phyloP scores from a whole-genome alignment of 805 yeast genomes.

The Brettanomyces anomalus region DNA sequence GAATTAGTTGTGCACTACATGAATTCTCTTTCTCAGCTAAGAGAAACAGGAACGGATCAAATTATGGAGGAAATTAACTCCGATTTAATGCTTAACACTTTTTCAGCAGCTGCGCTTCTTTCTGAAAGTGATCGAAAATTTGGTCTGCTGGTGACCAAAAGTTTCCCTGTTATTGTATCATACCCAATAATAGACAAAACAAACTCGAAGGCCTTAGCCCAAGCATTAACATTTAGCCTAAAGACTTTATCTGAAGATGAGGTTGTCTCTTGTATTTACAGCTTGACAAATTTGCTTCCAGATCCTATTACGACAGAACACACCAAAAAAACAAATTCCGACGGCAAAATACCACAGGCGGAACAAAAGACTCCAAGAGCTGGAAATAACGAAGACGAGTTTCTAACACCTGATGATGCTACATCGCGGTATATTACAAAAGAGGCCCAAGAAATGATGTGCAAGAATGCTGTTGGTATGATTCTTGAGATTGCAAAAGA shows the following conservation, averaged over 20 bases:
- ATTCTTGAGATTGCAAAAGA: constrained; percentile 55
- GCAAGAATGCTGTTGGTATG: constrained; percentile 61
- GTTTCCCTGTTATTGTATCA: constrained; percentile 45
- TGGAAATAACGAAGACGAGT: constrained; percentile 16
- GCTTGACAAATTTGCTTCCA: constrained; percentile 64
- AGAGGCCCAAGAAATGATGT: constrained; percentile 28
- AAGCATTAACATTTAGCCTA: constrained; percentile 56
- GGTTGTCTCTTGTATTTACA: constrained; percentile 75
- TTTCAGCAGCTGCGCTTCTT: constrained; percentile 24
- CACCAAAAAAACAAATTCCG: background rate
- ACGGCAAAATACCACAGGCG: background rate
- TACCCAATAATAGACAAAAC: constrained; percentile 39
- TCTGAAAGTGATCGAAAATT: constrained; percentile 31
- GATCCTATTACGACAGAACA: constrained; percentile 22
- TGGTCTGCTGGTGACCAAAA: constrained; percentile 27
- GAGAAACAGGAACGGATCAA: constrained; percentile 5
- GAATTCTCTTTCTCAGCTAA: constrained; percentile 17
- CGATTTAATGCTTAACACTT: constrained; percentile 34
- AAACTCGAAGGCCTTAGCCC: constrained; percentile 45
- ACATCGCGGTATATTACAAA: constrained; percentile 12
- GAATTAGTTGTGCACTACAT: constrained; percentile 42
- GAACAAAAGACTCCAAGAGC: constrained; percentile 18
- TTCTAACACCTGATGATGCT: constrained; percentile 18
- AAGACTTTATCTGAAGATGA: constrained; percentile 69
- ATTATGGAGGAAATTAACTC: constrained; percentile 33